These are phyloP conservation scores for Flaveria bidentis DNA, from an alignment of 129 eudicot species.

Conservation along the genomic window DNA sequence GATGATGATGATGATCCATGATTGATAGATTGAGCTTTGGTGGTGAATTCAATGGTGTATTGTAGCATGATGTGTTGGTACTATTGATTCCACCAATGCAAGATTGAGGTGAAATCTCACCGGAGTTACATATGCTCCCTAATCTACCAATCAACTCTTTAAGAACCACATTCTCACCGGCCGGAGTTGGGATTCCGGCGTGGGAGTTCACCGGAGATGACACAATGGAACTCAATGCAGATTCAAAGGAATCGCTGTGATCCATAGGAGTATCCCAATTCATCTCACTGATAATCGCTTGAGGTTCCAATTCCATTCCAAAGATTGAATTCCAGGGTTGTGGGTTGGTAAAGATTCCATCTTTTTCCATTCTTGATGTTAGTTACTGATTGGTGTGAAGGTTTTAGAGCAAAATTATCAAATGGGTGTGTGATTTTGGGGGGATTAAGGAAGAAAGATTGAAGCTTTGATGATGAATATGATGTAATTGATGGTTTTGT, in stretches of 20 bases:
- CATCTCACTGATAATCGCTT: slow-evolving; percentile 43
- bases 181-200: slow-evolving; percentile 35
- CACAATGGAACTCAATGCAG: slow-evolving; percentile 89
- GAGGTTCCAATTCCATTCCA: slow-evolving; percentile 44
- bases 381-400: neutral
- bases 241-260: slow-evolving; percentile 88
- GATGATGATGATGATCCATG: slow-evolving; percentile 40
- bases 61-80: slow-evolving; percentile 71
- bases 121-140: slow-evolving; percentile 72
- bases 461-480: slow-evolving; percentile 23
- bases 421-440: slow-evolving; percentile 32
- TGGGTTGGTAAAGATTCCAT: slow-evolving; percentile 37
- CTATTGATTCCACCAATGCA: slow-evolving; percentile 40
- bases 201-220: slow-evolving; percentile 70
- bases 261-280: slow-evolving; percentile 71
- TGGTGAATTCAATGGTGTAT: slow-evolving; percentile 85
- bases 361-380: slow-evolving; percentile 47
- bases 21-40: slow-evolving; percentile 68
- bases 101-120: slow-evolving; percentile 58
- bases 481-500: slow-evolving; percentile 29
- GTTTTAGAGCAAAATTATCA: slow-evolving; percentile 21
- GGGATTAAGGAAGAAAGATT: slow-evolving; percentile 17
- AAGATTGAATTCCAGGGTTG: slow-evolving; percentile 47
- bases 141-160: slow-evolving; percentile 81
- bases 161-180: slow-evolving; percentile 47